phyloP scores from a whole-genome alignment of 1,139 yeast species.

The Magnusiomyces suaveolens region DNA sequence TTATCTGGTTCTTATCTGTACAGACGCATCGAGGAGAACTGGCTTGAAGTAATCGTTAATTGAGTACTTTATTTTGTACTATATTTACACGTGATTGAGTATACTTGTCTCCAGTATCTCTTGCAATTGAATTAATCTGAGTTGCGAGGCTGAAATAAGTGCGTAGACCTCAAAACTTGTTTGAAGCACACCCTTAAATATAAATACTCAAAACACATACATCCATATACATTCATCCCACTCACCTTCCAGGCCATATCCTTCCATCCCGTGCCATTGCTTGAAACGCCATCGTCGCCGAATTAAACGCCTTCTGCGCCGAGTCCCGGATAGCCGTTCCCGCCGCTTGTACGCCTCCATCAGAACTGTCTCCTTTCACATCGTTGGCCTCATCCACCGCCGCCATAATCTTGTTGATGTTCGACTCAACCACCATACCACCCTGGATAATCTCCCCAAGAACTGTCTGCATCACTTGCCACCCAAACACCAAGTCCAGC shows the following conservation, averaged over 20 bases:
- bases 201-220: no score
- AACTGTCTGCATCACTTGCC: constrained; percentile 93
- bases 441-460: constrained; percentile 84
- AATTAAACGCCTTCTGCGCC: constrained; percentile 29
- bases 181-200: no score
- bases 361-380: constrained; percentile 19
- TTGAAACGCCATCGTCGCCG: constrained; percentile 37
- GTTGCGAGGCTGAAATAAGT: no score
- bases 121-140: no score
- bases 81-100: no score
- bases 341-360: constrained; percentile 11
- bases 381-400: constrained; percentile 37
- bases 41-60: no score
- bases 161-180: no score
- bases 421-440: constrained; percentile 97
- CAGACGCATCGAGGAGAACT: no score
- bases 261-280: constrained; percentile 41
- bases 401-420: constrained; percentile 73
- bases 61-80: no score
- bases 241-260: constrained; percentile 35
- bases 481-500: constrained; percentile 86
- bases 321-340: constrained; percentile 17
- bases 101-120: no score
- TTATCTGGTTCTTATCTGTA: no score
- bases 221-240: no score